These are phyloP conservation scores for Aureobasidium mangrovei DNA, from an alignment of 2,329 filamentous ascomycete species.

Conservation along the genomic window DNA sequence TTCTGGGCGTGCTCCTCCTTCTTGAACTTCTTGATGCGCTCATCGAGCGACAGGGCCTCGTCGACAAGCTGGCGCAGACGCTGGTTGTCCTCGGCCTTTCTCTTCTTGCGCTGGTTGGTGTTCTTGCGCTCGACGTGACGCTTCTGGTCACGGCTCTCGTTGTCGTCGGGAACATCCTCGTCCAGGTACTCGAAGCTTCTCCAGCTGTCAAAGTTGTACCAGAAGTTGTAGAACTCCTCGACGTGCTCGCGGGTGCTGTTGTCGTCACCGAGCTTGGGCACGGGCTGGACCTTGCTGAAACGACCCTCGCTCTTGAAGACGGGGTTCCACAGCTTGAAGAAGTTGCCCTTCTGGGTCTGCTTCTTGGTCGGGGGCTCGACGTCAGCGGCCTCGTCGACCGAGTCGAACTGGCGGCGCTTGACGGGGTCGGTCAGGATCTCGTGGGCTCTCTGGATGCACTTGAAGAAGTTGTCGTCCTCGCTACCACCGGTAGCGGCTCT, in stretches of 20 bases:
- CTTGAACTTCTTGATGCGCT: conserved; percentile 96
- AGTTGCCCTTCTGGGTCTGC: conserved; percentile 62
- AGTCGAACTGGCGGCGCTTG: conserved; percentile 92
- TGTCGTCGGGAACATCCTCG: conserved; percentile 97
- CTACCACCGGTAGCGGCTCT: conserved; percentile 80
- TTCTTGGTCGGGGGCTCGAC: conserved; percentile 91
- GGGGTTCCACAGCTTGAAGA: conserved; percentile 86
- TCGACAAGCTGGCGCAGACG: conserved; percentile 87
- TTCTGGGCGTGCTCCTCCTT: conserved; percentile 86
- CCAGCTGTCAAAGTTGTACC: conserved; percentile 99
- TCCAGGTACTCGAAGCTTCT: conserved; percentile 95
- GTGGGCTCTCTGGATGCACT: conserved; percentile 98
- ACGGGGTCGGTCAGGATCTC: conserved; percentile 87
- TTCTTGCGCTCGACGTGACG: conserved; percentile 98
- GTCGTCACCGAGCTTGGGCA: conserved; percentile 76
- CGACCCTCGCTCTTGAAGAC: conserved; percentile 88
- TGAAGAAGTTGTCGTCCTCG: conserved; percentile 98
- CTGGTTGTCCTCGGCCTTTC: conserved; percentile 94
- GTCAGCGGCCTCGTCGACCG: conserved; percentile 87
- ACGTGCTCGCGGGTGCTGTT: conserved; percentile 83
- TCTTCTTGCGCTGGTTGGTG: conserved; percentile 94
- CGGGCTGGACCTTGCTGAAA: conserved; percentile 85
- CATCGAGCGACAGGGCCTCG: conserved; percentile 72
- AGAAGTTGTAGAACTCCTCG: conserved; percentile 98
- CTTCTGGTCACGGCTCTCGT: conserved; percentile 98